These are phyloP conservation scores for Elongisporangium senticosum DNA, from an alignment of 352 stramenopile genomes.

Conservation along the genomic window DNA sequence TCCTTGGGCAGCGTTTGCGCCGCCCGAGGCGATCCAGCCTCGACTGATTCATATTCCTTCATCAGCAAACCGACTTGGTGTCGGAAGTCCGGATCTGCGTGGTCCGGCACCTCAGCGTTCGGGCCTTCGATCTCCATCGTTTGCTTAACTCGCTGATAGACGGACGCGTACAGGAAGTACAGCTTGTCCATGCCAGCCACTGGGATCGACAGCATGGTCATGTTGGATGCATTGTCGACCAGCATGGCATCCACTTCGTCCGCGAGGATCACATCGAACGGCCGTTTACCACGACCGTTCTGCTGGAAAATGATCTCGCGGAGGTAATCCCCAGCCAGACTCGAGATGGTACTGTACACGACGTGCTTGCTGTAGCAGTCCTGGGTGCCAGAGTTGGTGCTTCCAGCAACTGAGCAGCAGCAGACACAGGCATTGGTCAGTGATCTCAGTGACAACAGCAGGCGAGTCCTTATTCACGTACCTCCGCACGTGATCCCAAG, in stretches of 20 bases:
- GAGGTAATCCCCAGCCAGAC: slow-evolving; percentile 3
- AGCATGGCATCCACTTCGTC: slow-evolving; percentile 3
- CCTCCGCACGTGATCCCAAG: not conserved
- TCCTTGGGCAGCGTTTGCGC: not conserved
- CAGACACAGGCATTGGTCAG: too few species aligned
- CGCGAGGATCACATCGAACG: slow-evolving; percentile 1
- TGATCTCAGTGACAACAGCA: too few species aligned
- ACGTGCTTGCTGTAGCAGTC: not conserved
- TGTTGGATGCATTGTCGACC: not conserved
- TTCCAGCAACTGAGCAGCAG: too few species aligned
- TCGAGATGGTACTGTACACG: slow-evolving; percentile 1
- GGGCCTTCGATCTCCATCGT: not conserved
- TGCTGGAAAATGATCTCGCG: slow-evolving; percentile 6
- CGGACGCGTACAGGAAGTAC: not conserved
- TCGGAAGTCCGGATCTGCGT: too few species aligned
- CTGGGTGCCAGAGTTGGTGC: too few species aligned
- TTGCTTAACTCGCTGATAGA: not conserved
- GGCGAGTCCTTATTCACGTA: too few species aligned
- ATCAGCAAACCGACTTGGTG: too few species aligned
- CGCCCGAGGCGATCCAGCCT: not conserved
- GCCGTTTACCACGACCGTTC: slow-evolving; percentile 5
- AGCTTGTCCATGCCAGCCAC: slow-evolving; percentile 1
- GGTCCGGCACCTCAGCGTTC: not conserved
- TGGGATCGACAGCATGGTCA: slow-evolving; percentile 3
- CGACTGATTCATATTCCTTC: too few species aligned